These are phyloP conservation scores for Annulohypoxylon nitens DNA, from an alignment of 495 filamentous ascomycete genomes.

Conservation along the genomic window DNA sequence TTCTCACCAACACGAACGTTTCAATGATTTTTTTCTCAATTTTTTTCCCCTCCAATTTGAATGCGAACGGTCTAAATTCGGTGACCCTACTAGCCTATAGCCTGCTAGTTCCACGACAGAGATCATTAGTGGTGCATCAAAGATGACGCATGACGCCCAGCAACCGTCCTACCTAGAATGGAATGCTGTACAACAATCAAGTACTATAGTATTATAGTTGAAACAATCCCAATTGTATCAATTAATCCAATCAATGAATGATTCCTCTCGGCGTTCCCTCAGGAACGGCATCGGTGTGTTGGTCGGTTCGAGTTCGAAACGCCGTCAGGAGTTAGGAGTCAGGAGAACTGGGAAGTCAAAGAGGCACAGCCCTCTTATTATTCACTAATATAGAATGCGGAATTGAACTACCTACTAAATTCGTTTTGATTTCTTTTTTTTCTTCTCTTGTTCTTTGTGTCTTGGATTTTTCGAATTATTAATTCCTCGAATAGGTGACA, in stretches of 20 bases:
- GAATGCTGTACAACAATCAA: conserved; percentile 17
- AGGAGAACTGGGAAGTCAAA: not conserved
- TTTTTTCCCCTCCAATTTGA: not conserved
- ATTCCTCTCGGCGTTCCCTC: conserved; percentile 26
- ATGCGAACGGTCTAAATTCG: not conserved
- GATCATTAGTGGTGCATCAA: conserved; percentile 26
- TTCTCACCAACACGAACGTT: not conserved
- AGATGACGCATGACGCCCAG: conserved; percentile 28
- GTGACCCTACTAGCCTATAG: not conserved
- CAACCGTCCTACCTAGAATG: conserved; percentile 20
- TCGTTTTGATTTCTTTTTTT: not conserved
- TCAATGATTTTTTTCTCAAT: not conserved
- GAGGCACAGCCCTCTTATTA: conserved; percentile 23
- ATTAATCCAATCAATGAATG: conserved; percentile 23
- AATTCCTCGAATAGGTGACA: not conserved
- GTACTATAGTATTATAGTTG: conserved; percentile 28
- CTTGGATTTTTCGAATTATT: not conserved
- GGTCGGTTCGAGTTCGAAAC: conserved; percentile 28
- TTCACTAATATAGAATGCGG: conserved; percentile 2
- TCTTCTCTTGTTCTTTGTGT: not conserved
- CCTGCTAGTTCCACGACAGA: conserved; percentile 17
- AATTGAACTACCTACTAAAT: not conserved
- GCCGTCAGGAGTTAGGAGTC: conserved; percentile 5
- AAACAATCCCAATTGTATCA: conserved; percentile 41
- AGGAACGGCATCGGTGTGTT: conserved; percentile 17